A percentile compares a stretch with the other conserved stretches of the same genome.
Evolutionary conservation across 768 basidiomycete species (phyloP).

Genomic region (Suillus placidus): DNA sequence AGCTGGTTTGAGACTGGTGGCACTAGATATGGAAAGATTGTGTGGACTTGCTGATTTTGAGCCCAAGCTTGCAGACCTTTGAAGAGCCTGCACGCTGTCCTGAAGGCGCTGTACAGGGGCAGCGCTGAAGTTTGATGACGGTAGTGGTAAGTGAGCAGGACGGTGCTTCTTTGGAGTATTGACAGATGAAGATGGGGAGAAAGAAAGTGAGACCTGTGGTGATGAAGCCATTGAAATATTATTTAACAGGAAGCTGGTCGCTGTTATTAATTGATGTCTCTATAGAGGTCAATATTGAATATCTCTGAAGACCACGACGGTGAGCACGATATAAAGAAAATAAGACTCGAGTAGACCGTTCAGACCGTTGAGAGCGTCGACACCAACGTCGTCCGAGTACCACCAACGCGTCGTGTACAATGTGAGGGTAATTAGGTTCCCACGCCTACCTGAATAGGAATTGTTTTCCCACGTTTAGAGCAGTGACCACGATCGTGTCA

Average conservation of each 20-base stretch:
- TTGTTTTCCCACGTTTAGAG: neutral
- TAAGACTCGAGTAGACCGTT: neutral
- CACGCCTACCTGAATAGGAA: neutral
- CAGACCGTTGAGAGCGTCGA: neutral
- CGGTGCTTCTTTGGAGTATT: conserved; percentile 10
- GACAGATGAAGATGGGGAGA: conserved; percentile 10
- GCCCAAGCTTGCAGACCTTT: conserved; percentile 16
- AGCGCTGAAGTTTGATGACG: conserved; percentile 20
- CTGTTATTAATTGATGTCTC: neutral
- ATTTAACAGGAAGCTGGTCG: conserved; percentile 5
- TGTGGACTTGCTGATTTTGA: conserved; percentile 10
- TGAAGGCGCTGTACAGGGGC: conserved; percentile 19
- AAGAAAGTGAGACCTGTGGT: conserved; percentile 18
- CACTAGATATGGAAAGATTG: conserved; percentile 15
- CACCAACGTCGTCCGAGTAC: neutral
- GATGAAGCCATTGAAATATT: conserved; percentile 14
- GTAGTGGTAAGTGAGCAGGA: conserved; percentile 19
- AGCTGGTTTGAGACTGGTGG: conserved; percentile 20
- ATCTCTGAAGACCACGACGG: neutral
- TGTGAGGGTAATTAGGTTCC: neutral
- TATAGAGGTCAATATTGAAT: neutral
- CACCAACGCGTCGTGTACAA: neutral
- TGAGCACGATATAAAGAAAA: neutral
- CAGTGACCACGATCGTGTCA: conserved; percentile 2
- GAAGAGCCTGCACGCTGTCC: conserved; percentile 7